Conservation (phyloP, 257 asterid genomes). For the Fraxinus quadrangulata region DNA sequence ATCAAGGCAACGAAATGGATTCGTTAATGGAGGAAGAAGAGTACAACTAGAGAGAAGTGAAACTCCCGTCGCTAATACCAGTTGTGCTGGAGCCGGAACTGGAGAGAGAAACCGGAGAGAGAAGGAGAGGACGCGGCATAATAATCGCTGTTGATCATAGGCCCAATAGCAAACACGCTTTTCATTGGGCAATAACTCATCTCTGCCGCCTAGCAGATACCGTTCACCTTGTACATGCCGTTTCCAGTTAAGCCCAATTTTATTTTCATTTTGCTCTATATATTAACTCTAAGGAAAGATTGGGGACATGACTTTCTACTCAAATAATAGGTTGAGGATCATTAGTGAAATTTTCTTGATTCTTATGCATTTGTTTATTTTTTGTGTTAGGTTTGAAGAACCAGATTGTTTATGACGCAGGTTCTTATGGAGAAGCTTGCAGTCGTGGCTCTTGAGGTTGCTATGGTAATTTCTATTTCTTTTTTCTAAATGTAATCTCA, state of each 20-base stretch:
- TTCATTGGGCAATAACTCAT: constrained; percentile 88
- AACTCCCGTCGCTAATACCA: constrained; percentile 60
- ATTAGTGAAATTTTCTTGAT: neutral
- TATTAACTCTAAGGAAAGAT: neutral
- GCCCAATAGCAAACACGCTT: constrained; percentile 90
- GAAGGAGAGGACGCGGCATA: constrained; percentile 45
- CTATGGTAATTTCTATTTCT: constrained; percentile 61
- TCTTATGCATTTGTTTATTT: neutral
- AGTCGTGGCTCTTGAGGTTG: constrained; percentile 75
- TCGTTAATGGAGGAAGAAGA: constrained; percentile 71
- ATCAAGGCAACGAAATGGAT: constrained; percentile 47
- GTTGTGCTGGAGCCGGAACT: constrained; percentile 38
- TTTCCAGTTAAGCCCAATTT: constrained; percentile 49
- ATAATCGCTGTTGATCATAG: constrained; percentile 87
- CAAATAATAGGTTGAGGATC: neutral
- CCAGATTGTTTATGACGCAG: constrained; percentile 61
- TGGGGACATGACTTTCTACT: neutral
- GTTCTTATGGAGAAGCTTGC: constrained; percentile 83
- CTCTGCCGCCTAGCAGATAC: constrained; percentile 91
- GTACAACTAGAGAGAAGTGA: constrained; percentile 81
- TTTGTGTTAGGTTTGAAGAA: constrained; percentile 42
- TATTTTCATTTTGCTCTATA: neutral
- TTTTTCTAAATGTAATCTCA: neutral
- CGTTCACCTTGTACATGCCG: constrained; percentile 55
- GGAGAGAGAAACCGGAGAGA: constrained; percentile 47